Base-by-base conservation (phyloP, 2,329 filamentous ascomycete genomes). In the Fusarium sp. region DNA sequence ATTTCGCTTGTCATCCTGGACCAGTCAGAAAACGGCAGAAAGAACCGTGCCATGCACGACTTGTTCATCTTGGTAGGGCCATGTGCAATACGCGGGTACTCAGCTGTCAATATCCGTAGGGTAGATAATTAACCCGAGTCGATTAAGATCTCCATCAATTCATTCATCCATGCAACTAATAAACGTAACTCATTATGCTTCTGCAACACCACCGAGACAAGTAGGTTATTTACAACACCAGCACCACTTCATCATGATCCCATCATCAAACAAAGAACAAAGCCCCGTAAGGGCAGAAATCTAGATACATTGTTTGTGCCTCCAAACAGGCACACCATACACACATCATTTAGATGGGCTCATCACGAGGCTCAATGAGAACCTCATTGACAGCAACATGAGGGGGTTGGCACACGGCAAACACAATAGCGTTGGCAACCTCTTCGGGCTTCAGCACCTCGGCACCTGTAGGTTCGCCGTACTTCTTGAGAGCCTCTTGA, bases 361-460 rank as follows among this genome's bases (percentile, higher is more conserved):
- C 91, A 70, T 93, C 91, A 45, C 91, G 82, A 15, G 91, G 91
- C 81, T 93, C 91, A 75, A 95, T 91, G 76, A 95, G 76, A 6
- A 95, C 85, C 81, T 95, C 92, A 69, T 95, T 95, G 3, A 95
- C 89, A 40, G 90, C 87, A 43, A 94, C 91, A 79, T 94, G 89
- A 54, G 86, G 83, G 1, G 92, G 91, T 82, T 94, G 91, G 62
- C 86, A 86, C 19, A 95, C 80, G 2, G 92, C 92, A 77, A 90
- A 94, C 6, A 94, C 83, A 73, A 95, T 92, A 13, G 90, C 86
- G 13, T 82, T 83, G 0, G 92, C 92, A 15, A 94, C 89, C 77
- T 95, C 91, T 48, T 89, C 86, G 0, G 92, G 83, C 68, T 90
- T 86, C n/a, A 95, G 79, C 2, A 94, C 89, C 83, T 91, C 89